Evolutionary conservation across 179 eudicot genomes (phyloP).

Genomic region (Silene vulgaris): DNA sequence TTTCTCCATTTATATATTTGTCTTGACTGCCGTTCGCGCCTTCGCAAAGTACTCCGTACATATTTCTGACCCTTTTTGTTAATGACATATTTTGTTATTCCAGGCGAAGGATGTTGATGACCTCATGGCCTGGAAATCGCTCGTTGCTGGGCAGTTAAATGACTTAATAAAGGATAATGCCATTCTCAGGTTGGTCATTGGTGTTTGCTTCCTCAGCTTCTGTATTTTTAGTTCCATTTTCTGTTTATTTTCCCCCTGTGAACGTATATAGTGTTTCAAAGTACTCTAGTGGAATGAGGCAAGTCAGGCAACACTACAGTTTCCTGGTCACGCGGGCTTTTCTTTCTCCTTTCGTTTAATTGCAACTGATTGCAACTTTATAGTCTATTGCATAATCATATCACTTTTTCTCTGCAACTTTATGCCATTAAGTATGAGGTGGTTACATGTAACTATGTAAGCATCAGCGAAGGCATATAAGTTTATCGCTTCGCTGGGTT

Average conservation of each 20-base stretch:
- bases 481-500: too few relatives aligned
- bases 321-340: too few relatives aligned
- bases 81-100: conserved; percentile 11
- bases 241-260: not conserved
- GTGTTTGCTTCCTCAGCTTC: conserved; percentile 7
- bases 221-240: not conserved
- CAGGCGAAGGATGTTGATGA: conserved; percentile 45
- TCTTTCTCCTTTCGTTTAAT: not conserved
- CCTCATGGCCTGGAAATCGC: conserved; percentile 41
- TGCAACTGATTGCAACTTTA: too few relatives aligned
- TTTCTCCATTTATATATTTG: not conserved
- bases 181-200: conserved; percentile 34
- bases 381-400: too few relatives aligned
- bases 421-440: too few relatives aligned
- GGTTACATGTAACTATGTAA: too few relatives aligned
- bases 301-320: too few relatives aligned
- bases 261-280: too few relatives aligned
- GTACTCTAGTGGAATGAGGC: too few relatives aligned
- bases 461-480: too few relatives aligned
- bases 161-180: conserved; percentile 34
- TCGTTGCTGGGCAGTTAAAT: conserved; percentile 37
- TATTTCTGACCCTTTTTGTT: conserved; percentile 6
- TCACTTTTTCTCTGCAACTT: too few relatives aligned
- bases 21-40: not conserved
- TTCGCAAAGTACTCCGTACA: too few relatives aligned